A percentile compares a stretch with the other conserved stretches of the same genome.
Evolutionary conservation across 805 yeast species (phyloP).

Genomic region (Candida corydali): DNA sequence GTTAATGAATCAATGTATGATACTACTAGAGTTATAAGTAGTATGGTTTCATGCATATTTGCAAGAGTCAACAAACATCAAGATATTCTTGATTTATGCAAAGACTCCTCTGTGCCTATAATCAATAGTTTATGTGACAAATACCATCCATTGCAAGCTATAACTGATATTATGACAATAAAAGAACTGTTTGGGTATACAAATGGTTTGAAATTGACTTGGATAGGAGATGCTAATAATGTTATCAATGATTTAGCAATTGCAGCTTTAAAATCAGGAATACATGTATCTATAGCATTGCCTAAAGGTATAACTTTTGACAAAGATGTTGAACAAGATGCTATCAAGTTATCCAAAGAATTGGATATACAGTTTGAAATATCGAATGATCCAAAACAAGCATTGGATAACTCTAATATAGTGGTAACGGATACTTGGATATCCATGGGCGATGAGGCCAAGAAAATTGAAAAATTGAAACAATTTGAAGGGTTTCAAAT

Average conservation of each 20-base stretch:
- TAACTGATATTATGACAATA: constrained; percentile 84
- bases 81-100: constrained; percentile 73
- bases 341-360: constrained; percentile 47
- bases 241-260: constrained; percentile 91
- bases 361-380: constrained; percentile 45
- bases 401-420: constrained; percentile 71
- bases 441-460: constrained; percentile 95
- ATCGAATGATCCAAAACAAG: constrained; percentile 70
- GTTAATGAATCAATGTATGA: constrained; percentile 90
- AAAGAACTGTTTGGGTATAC: constrained; percentile 66
- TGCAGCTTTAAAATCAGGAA: constrained; percentile 82
- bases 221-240: constrained; percentile 97
- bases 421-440: constrained; percentile 96
- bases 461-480: constrained; percentile 63
- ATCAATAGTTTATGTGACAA: constrained; percentile 91
- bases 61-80: constrained; percentile 90
- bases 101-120: constrained; percentile 83
- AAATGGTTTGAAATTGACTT: constrained; percentile 70
- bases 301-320: constrained; percentile 73
- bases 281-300: constrained; percentile 77
- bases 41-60: constrained; percentile 95
- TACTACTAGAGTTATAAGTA: constrained; percentile 82
- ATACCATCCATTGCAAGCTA: constrained; percentile 93
- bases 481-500: constrained; percentile 89
- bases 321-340: constrained; percentile 47